Conservation (phyloP, 1,284 basidiomycete genomes). For the Tilletia setariae region DNA sequence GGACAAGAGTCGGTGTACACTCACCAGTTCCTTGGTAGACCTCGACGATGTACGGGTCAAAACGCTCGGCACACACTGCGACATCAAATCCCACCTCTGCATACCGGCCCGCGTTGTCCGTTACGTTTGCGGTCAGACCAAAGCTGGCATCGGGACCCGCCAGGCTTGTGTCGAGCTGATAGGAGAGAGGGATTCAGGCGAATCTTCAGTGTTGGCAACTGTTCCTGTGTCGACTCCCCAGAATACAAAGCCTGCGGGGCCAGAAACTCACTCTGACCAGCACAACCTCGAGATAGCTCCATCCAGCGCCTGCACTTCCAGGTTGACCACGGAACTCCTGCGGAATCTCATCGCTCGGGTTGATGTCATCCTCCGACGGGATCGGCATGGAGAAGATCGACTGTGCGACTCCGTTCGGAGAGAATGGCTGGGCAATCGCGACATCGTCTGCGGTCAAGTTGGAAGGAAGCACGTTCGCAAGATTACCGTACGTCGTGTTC, state of each 20-base stretch:
- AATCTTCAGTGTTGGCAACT: no score
- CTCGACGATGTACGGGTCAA: constrained; percentile 3
- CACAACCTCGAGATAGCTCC: background rate
- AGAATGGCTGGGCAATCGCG: background rate
- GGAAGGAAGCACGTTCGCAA: background rate
- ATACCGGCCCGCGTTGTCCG: constrained; percentile 3
- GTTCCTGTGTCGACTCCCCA: no score
- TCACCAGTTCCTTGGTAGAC: background rate
- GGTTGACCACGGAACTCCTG: background rate
- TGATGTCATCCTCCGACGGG: constrained; percentile 2
- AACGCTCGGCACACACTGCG: background rate
- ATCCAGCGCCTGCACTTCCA: background rate
- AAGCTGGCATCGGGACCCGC: background rate
- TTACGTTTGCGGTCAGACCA: background rate
- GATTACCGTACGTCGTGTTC: background rate
- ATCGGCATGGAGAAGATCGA: background rate
- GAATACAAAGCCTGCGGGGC: no score
- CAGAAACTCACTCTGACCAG: constrained; percentile 1
- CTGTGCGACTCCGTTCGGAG: constrained; percentile 7
- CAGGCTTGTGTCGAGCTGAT: background rate
- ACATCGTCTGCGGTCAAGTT: background rate
- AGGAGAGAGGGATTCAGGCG: background rate
- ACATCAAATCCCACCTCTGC: constrained; percentile 1
- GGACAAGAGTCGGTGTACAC: background rate
- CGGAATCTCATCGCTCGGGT: background rate